Percentiles rank a stretch among this genome's conserved stretches.
Conservation (phyloP, 1,284 basidiomycete species). For the Fomitiporia mediterranea region DNA sequence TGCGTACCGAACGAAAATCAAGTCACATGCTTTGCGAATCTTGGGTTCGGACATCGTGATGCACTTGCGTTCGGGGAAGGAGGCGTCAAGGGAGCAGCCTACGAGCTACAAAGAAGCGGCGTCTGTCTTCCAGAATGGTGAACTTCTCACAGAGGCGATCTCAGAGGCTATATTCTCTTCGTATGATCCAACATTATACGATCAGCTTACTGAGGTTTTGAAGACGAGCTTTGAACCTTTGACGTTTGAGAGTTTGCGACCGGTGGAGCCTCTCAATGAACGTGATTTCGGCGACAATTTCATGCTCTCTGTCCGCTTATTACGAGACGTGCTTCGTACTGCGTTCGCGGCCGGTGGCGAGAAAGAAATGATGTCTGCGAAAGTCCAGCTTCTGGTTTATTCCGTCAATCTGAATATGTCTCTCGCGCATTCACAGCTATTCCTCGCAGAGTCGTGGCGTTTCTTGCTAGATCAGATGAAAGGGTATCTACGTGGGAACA, state of each 20-base stretch:
- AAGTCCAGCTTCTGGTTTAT: constrained; percentile 47
- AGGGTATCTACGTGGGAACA: constrained; percentile 60
- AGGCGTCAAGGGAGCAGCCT: constrained; percentile 37
- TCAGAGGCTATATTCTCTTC: constrained; percentile 63
- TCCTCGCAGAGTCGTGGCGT: constrained; percentile 77
- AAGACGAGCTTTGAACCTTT: constrained; percentile 49
- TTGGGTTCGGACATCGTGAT: constrained; percentile 66
- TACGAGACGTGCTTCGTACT: constrained; percentile 50
- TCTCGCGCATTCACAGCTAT: constrained; percentile 72
- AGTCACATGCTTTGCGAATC: constrained; percentile 72
- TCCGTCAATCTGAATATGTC: constrained; percentile 85
- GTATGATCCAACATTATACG: constrained; percentile 69
- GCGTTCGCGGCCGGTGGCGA: constrained; percentile 38
- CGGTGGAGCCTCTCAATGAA: constrained; percentile 57
- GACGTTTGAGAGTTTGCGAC: constrained; percentile 58
- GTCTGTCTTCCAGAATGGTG: constrained; percentile 50
- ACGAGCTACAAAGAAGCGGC: constrained; percentile 56
- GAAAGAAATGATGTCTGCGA: constrained; percentile 39
- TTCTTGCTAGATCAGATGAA: constrained; percentile 61
- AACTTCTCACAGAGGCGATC: constrained; percentile 57
- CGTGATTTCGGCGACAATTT: constrained; percentile 81
- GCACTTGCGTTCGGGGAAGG: constrained; percentile 40
- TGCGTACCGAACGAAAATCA: constrained; percentile 68
- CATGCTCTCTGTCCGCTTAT: constrained; percentile 54
- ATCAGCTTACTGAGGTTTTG: constrained; percentile 45